A percentile compares a stretch with the other conserved stretches of the same genome.
Conservation (phyloP, 768 basidiomycete genomes). For the Phaeotremella skinneri region DNA sequence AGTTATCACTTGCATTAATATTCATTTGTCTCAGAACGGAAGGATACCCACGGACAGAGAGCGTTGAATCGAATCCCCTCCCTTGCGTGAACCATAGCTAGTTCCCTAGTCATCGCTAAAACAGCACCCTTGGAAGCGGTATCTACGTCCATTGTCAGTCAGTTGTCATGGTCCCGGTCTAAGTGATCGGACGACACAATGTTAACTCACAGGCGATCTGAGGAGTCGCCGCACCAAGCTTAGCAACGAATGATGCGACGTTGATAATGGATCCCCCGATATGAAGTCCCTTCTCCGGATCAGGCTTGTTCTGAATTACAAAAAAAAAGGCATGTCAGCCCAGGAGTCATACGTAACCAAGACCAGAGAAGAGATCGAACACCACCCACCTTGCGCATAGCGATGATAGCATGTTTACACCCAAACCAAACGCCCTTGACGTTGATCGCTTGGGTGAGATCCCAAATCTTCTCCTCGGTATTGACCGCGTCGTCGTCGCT, state of each 20-base stretch:
- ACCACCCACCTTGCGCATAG: slow-evolving; percentile 69
- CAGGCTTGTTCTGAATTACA: slow-evolving; percentile 68
- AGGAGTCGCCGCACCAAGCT: slow-evolving; percentile 94
- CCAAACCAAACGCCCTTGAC: slow-evolving; percentile 99
- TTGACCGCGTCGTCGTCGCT: slow-evolving; percentile 89
- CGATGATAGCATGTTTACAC: slow-evolving; percentile 93
- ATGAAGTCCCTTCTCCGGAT: slow-evolving; percentile 73
- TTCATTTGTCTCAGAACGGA: not conserved
- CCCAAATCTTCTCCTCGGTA: slow-evolving; percentile 95
- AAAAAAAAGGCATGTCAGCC: too few relatives aligned
- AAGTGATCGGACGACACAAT: too few relatives aligned
- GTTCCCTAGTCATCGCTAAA: slow-evolving; percentile 95
- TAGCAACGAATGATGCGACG: slow-evolving; percentile 93
- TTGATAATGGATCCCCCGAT: slow-evolving; percentile 83
- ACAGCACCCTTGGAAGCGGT: slow-evolving; percentile 97
- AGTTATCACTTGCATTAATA: slow-evolving; percentile 13
- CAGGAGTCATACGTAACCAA: not conserved
- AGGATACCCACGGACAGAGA: slow-evolving; percentile 79
- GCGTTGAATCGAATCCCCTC: slow-evolving; percentile 97
- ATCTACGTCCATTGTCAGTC: too few relatives aligned
- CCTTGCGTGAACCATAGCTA: slow-evolving; percentile 95
- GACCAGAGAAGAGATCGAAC: not conserved
- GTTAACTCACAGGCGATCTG: slow-evolving; percentile 89
- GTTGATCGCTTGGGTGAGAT: slow-evolving; percentile 69
- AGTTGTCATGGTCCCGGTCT: too few relatives aligned